Base-by-base conservation (phyloP, 2,329 filamentous ascomycete species). In the Nothopassalora personata region DNA sequence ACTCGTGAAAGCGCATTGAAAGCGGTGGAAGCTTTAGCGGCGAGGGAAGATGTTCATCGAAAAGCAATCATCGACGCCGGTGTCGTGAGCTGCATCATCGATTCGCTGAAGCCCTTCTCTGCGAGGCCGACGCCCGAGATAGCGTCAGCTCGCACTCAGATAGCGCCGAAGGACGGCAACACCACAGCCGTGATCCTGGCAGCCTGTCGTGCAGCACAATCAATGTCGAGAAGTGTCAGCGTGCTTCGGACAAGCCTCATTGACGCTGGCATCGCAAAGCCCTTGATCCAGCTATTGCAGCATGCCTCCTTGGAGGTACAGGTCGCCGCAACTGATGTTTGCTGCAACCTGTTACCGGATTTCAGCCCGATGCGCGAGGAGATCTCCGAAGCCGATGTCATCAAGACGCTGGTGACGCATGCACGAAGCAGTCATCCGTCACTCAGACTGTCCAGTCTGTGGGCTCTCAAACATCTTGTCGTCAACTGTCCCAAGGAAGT, bases 391-490 rank as follows among this genome's bases (percentile, higher is more conserved):
- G 83, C 83, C 5, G 90, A 90, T 6, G 84, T 94, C 1, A 81
- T 96, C 65, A 85, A 85, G 61, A 83, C 88, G 0, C 79, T 97
- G 1, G 96, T 91, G 69, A 84, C 89, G 66, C 90, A 96, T 71
- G 91, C 92, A 1, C 89, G 89, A 72, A 94, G 90, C 0, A 81
- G 83, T 50, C 89, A 93, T 68, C 83, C 88, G n/a, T 84, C 86
- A 50, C 79, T 97, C 55, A 85, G 91, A 27, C 80, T 95, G 28
- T 91, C 94, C 67, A 91, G 92, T 23, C 76, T 99, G 1, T 99
- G 94, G 93, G 91, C 91, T 5, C 77, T 99, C 59, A 97, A 97
- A 71, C 91, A 97, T 74, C 82, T 97, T 53, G 87, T 96, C 2
- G 83, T 89, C 63, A 86, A 85, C 23, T 84, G 89, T 5, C 82